A percentile compares a stretch with the other conserved stretches of the same genome.
phyloP scores from a whole-genome alignment of 192 early-diverging fungal genomes.

The Geosiphon pyriformis region DNA sequence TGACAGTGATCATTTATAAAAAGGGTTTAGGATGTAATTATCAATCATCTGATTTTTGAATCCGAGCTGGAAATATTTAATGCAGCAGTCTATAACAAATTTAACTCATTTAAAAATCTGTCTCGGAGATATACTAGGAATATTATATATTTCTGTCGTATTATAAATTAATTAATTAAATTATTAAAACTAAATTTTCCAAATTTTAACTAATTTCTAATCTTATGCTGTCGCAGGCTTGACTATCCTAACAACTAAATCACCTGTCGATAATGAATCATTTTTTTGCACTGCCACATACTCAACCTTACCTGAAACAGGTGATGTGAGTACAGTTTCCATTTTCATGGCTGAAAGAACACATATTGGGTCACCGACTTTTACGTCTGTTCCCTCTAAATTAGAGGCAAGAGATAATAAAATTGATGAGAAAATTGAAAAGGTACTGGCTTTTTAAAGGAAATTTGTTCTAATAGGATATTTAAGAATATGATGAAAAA shows the following conservation, averaged over 20 bases:
- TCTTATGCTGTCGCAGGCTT: constrained; percentile 31
- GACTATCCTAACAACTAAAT: constrained; percentile 72
- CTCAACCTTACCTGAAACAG: constrained; percentile 71
- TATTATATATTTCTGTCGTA: no score
- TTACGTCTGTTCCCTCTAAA: constrained; percentile 65
- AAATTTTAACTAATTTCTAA: no score
- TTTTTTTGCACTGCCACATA: constrained; percentile 62
- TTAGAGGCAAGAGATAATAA: not conserved
- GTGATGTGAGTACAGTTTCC: constrained; percentile 88
- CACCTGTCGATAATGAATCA: constrained; percentile 78
- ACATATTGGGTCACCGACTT: constrained; percentile 85
- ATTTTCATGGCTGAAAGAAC: constrained; percentile 98
- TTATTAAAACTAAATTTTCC: no score
- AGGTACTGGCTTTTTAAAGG: not conserved
- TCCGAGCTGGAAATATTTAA: no score
- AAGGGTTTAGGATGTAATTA: no score
- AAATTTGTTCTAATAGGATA: not conserved
- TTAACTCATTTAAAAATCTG: no score
- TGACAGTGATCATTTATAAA: no score
- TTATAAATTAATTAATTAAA: no score
- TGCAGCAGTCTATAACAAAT: no score
- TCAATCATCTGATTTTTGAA: no score
- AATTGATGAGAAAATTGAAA: no score
- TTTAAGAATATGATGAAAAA: not conserved
- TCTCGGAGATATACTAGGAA: no score